These are phyloP conservation scores for Pestalotiopsis sp. DNA, from an alignment of 2,329 filamentous ascomycete genomes.

Conservation along the genomic window DNA sequence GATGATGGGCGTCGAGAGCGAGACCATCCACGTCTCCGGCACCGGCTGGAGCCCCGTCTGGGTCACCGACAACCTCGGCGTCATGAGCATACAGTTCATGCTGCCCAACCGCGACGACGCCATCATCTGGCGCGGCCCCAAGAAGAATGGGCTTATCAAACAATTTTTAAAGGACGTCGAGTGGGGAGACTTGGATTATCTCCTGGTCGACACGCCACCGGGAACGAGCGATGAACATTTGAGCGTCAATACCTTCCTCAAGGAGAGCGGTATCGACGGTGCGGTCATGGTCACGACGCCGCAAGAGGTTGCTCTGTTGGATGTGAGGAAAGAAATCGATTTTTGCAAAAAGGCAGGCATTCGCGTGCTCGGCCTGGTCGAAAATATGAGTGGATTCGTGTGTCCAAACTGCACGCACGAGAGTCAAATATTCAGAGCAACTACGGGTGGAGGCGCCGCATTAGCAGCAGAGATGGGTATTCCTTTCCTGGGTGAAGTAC, in stretches of 20 bases:
- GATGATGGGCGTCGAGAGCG: slow-evolving; percentile 96
- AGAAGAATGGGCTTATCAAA: slow-evolving; percentile 99
- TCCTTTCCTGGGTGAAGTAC: slow-evolving; percentile 86
- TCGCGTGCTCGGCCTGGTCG: slow-evolving; percentile 82
- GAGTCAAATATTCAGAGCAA: slow-evolving; percentile 86
- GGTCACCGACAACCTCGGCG: slow-evolving; percentile 90
- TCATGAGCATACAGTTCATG: slow-evolving; percentile 99
- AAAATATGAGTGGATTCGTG: slow-evolving; percentile 98
- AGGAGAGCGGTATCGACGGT: slow-evolving; percentile 89
- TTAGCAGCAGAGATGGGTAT: slow-evolving; percentile 86
- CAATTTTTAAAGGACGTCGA: slow-evolving; percentile 97
- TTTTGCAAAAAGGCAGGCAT: slow-evolving; percentile 97
- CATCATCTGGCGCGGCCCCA: slow-evolving; percentile 95
- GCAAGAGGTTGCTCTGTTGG: slow-evolving; percentile 88
- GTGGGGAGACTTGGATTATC: slow-evolving; percentile 92
- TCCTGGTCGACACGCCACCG: slow-evolving; percentile 93
- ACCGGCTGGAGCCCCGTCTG: slow-evolving; percentile 94
- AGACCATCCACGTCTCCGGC: slow-evolving; percentile 89
- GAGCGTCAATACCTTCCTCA: slow-evolving; percentile 88
- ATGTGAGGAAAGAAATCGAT: slow-evolving; percentile 96
- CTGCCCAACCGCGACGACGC: slow-evolving; percentile 91
- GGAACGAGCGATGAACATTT: slow-evolving; percentile 96
- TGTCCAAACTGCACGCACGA: slow-evolving; percentile 87
- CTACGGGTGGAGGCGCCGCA: slow-evolving; percentile 81
- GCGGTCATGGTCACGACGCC: slow-evolving; percentile 93